Percentiles rank a stretch among this genome's conserved stretches.
Conservation (phyloP, 257 asterid species). For the Scutellaria baicalensis region DNA sequence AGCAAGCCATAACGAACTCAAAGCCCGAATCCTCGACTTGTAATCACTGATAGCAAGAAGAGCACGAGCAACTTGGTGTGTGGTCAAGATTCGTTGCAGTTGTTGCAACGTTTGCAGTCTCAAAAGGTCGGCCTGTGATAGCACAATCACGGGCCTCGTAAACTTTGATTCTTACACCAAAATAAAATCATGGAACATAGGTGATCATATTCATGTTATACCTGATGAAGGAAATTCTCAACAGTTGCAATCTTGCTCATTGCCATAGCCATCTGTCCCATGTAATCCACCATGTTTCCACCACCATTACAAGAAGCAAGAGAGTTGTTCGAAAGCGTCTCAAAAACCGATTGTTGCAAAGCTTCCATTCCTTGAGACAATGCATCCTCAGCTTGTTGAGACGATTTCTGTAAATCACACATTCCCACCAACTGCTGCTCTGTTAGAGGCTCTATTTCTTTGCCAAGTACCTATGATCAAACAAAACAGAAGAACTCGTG, state of each 20-base stretch:
- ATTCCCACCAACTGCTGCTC: conserved; percentile 67
- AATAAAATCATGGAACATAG: too few relatives aligned
- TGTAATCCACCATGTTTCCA: conserved; percentile 47
- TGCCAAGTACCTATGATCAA: conserved; percentile 55
- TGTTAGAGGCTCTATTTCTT: conserved; percentile 58
- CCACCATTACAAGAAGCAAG: conserved; percentile 32
- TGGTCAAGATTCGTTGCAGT: conserved; percentile 70
- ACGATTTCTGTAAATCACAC: conserved; percentile 64
- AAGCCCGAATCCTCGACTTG: conserved; percentile 69
- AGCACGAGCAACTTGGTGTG: conserved; percentile 87
- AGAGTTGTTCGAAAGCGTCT: conserved; percentile 51
- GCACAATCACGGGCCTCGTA: neutral
- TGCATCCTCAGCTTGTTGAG: conserved; percentile 82
- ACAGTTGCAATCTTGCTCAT: conserved; percentile 51
- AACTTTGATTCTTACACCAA: neutral
- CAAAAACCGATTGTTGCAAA: conserved; percentile 56
- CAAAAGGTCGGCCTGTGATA: conserved; percentile 62
- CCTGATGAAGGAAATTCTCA: conserved; percentile 70
- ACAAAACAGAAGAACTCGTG: neutral
- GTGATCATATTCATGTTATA: neutral
- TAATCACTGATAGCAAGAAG: conserved; percentile 69
- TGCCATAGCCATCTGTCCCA: conserved; percentile 73
- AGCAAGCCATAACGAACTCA: conserved; percentile 71
- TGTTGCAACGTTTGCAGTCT: conserved; percentile 77
- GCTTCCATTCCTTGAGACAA: conserved; percentile 90